A percentile compares a stretch with the other conserved stretches of the same genome.
Evolutionary conservation across 345 rosid species (phyloP).

Genomic region (Salix caprea): DNA sequence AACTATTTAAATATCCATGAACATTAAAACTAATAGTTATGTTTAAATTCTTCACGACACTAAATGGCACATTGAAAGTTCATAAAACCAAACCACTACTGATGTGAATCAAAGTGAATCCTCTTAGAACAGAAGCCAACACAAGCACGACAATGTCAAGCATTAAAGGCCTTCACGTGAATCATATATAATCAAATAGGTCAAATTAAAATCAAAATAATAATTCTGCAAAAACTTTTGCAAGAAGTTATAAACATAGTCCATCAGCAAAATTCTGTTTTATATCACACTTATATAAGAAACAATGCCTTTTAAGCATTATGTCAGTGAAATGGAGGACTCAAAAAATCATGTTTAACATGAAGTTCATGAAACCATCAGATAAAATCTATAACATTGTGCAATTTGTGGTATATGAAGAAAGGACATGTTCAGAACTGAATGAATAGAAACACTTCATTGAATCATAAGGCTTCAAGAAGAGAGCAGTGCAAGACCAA

Average conservation of each 20-base stretch:
- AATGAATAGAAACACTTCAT: background rate
- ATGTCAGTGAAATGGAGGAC: background rate
- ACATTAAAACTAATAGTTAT: no score
- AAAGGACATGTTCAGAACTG: background rate
- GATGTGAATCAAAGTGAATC: background rate
- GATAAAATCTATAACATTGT: background rate
- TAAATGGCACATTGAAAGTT: background rate
- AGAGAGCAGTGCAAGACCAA: background rate
- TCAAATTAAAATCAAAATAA: no score
- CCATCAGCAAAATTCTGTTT: background rate
- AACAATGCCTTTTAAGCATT: background rate
- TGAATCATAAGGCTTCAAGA: background rate
- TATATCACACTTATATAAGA: background rate
- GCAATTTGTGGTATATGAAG: background rate
- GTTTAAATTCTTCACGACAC: background rate
- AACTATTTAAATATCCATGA: background rate
- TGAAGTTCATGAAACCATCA: background rate
- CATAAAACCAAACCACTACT: background rate
- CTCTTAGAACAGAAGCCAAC: background rate
- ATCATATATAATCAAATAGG: no score
- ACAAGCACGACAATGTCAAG: no score
- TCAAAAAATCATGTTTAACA: background rate
- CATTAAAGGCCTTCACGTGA: no score
- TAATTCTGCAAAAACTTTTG: background rate
- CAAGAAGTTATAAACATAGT: background rate